These are phyloP conservation scores for Xylaria cubensis DNA, from an alignment of 495 filamentous ascomycete genomes.

Conservation along the genomic window DNA sequence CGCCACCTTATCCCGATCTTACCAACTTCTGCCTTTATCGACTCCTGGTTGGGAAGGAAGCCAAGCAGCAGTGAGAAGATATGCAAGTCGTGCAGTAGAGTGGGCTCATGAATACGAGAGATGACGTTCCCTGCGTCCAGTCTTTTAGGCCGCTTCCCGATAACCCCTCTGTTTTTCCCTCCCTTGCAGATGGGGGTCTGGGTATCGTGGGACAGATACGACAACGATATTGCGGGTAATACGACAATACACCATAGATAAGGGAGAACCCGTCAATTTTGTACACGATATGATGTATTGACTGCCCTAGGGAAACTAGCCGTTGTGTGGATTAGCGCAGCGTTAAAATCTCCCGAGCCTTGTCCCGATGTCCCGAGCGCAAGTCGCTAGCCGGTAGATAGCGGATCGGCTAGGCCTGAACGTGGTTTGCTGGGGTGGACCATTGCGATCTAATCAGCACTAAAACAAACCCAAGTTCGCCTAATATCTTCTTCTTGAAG, in stretches of 20 bases:
- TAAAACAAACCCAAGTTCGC: not conserved
- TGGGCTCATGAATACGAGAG: conserved; percentile 26
- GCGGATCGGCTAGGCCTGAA: conserved; percentile 1
- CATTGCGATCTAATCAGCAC: not conserved
- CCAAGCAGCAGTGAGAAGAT: not conserved
- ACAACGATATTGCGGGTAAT: conserved; percentile 6
- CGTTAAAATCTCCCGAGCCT: not conserved
- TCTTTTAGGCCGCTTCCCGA: conserved; percentile 14
- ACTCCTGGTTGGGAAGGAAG: not conserved
- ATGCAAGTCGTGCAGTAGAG: conserved; percentile 19
- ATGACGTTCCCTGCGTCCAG: conserved; percentile 16
- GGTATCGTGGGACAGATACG: not conserved
- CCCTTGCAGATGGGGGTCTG: no score
- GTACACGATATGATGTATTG: not conserved
- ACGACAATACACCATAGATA: not conserved
- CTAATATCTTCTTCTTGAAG: not conserved
- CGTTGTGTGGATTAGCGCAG: not conserved
- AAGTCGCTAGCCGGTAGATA: conserved; percentile 3
- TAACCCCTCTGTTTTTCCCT: no score
- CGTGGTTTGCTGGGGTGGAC: not conserved
- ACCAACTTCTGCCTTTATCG: not conserved
- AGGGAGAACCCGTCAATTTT: not conserved
- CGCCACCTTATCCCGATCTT: not conserved
- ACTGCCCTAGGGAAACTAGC: not conserved
- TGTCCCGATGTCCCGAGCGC: not conserved